Evolutionary conservation across 768 basidiomycete species (phyloP).

Genomic region (Rhodocollybia butyracea): DNA sequence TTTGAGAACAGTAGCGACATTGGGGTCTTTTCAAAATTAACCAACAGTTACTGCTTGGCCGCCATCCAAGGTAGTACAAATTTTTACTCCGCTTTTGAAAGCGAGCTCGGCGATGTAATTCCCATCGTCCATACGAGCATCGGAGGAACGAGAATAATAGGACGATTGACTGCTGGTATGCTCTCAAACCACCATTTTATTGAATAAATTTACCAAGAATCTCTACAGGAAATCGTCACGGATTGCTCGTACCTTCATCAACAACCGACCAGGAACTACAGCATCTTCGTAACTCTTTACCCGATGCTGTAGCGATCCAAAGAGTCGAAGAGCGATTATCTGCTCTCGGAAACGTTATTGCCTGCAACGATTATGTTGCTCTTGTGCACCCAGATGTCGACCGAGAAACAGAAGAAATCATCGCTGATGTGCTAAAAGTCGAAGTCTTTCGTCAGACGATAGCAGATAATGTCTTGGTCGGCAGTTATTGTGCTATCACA

Average conservation of each 20-base stretch:
- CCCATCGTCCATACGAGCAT: conserved; percentile 97
- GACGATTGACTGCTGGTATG: conserved; percentile 86
- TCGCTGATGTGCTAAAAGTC: conserved; percentile 97
- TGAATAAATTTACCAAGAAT: background rate
- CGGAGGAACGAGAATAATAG: conserved; percentile 90
- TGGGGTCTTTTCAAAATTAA: conserved; percentile 96
- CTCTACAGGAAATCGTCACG: conserved; percentile 84
- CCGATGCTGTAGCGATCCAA: conserved; percentile 91
- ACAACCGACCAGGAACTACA: conserved; percentile 98
- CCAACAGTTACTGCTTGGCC: conserved; percentile 95
- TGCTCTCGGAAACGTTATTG: conserved; percentile 97
- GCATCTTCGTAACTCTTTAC: conserved; percentile 93
- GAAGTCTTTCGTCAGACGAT: conserved; percentile 98
- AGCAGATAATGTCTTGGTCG: conserved; percentile 95
- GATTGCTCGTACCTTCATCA: conserved; percentile 91
- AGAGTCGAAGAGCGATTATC: conserved; percentile 96
- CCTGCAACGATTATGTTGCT: conserved; percentile 98
- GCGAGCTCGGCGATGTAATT: conserved; percentile 87
- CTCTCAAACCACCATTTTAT: background rate
- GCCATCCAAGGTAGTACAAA: conserved; percentile 94
- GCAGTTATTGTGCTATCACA: conserved; percentile 91
- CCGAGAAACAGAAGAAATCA: conserved; percentile 99
- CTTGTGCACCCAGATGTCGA: conserved; percentile 98
- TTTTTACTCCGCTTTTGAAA: conserved; percentile 97
- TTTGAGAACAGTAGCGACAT: conserved; percentile 95